Evolutionary conservation across 306 rosid species (phyloP).

Genomic region (Vigna radiata): DNA sequence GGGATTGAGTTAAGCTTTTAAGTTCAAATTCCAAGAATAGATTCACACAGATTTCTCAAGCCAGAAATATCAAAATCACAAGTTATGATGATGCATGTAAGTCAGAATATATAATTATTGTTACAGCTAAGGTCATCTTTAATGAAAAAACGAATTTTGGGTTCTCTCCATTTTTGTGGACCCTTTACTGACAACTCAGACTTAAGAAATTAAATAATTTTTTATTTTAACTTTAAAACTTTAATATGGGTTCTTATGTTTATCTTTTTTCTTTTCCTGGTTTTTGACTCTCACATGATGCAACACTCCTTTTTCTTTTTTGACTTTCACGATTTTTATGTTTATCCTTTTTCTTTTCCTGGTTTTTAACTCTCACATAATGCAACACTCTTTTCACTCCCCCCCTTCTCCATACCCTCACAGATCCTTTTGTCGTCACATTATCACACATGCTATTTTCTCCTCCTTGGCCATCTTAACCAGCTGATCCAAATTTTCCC

Average conservation of each 20-base stretch:
- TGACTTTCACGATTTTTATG: too few species aligned
- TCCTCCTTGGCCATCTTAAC: not conserved
- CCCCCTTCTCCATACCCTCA: not conserved
- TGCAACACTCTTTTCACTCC: not conserved
- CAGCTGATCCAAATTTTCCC: not conserved
- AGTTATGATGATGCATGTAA: not conserved
- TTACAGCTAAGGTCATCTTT: not conserved
- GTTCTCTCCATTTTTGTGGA: too few species aligned
- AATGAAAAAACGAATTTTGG: too few species aligned
- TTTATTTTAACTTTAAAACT: too few species aligned
- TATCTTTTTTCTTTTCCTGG: too few species aligned
- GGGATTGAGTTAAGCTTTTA: not conserved
- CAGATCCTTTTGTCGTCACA: too few species aligned
- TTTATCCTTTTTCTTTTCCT: not conserved
- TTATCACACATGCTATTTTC: not conserved
- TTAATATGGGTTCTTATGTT: too few species aligned
- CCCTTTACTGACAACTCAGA: not conserved
- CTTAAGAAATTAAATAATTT: too few species aligned
- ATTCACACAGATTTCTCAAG: not conserved
- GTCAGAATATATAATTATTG: constrained; percentile 11
- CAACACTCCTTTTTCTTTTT: too few species aligned
- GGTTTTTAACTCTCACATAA: not conserved
- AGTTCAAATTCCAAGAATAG: not conserved
- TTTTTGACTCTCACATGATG: too few species aligned
- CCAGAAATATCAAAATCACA: constrained; percentile 16